Conservation (phyloP, 305 asterid species). For the Plantago rigida region DNA sequence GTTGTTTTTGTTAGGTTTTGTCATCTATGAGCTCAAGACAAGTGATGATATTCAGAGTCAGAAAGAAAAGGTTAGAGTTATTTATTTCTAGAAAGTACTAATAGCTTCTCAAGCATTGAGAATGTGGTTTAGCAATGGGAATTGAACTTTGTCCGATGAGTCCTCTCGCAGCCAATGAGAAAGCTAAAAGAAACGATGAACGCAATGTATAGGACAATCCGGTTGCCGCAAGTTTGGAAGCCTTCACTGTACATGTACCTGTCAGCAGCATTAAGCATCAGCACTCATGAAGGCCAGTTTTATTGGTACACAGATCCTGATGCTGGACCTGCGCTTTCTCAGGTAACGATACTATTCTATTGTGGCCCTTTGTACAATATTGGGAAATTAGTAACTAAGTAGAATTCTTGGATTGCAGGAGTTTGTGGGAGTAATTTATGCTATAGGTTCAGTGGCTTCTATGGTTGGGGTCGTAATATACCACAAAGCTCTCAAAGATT, state of each 20-base stretch:
- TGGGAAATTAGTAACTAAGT: no score
- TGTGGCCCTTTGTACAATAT: neutral
- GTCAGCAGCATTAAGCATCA: constrained; percentile 45
- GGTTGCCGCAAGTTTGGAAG: constrained; percentile 45
- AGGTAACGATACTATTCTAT: constrained; percentile 25
- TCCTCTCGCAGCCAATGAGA: constrained; percentile 24
- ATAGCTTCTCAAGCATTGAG: neutral
- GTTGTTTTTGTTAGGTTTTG: constrained; percentile 40
- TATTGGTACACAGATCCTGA: constrained; percentile 53
- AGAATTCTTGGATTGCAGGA: constrained; percentile 30
- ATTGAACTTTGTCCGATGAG: neutral
- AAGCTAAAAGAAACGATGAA: constrained; percentile 34
- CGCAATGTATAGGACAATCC: constrained; percentile 41
- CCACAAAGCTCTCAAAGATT: constrained; percentile 51
- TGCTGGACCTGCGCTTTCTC: constrained; percentile 54
- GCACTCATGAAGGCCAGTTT: constrained; percentile 59
- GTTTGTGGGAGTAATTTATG: constrained; percentile 49
- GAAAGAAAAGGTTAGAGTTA: constrained; percentile 29
- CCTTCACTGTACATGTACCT: constrained; percentile 50
- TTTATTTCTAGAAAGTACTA: neutral
- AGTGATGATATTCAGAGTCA: constrained; percentile 24
- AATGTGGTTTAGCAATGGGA: neutral
- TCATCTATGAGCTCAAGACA: constrained; percentile 38
- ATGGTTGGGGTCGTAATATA: constrained; percentile 51
- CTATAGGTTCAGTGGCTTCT: constrained; percentile 59